Base-by-base conservation (phyloP, 2,329 filamentous ascomycete species). In the Aspergillus ustus region DNA sequence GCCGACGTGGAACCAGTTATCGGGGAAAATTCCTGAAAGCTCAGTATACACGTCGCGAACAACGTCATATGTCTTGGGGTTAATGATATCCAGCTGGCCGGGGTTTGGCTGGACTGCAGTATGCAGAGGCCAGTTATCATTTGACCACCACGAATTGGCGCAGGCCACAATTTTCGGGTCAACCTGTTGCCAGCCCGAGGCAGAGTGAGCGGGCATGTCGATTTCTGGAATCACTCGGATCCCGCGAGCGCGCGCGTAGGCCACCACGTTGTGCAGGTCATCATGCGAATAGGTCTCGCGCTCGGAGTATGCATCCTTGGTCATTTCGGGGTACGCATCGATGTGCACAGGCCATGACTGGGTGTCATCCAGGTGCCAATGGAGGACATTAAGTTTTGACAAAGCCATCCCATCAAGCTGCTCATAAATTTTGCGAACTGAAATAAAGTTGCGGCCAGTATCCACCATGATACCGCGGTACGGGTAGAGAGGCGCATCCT, bases 221-320 rank as follows among this genome's bases (percentile, higher is more conserved):
- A 87, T 81, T 67, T 88, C 85, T n/a, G 85, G 83, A 37, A 87
- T 78, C 59, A 88, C 78, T 58, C 86, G 83, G n/a, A 88, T 79
- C 59, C 82, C 85, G 19, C 85, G 85, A 37, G 81, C 80, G 43
- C 81, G 77, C 17, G 82, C 84, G 64, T 85, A 85, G 13, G 71
- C 69, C 54, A 86, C 78, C 53, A 86, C 72, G 2, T 73, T 73
- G 19, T 72, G 75, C 50, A 86, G 71, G 60, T 79, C 76, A 0
- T 69, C 66, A 1, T 81, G 76, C 2, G 79, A 78, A 69, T 81
- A 85, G 52, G 76, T 71, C 65, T 85, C 81, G 4, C 78, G 76
- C 9, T 73, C 56, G 0, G 84, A 85, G 70, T 85, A 86, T 1
- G 84, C 83, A 60, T 85, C 84, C 57, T 82, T 78, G 45, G 76